Evolutionary conservation across 495 filamentous ascomycete species (phyloP), one percentile per base, ranked within the genome.

Genomic region (Friedmanniomyces simplex): DNA sequence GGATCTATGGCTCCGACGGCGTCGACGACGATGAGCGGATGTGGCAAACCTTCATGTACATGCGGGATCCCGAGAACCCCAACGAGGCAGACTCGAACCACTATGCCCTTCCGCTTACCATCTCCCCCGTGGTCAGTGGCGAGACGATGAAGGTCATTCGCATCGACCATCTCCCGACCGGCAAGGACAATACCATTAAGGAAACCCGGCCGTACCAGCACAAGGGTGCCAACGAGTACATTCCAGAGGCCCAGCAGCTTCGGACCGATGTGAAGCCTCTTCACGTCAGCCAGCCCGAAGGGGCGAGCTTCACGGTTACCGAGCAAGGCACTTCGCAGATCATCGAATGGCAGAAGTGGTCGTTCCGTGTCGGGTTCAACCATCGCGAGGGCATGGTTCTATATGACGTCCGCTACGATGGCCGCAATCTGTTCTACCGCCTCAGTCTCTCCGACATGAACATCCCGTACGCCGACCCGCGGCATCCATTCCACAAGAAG

Each of bases 81-180:
- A 58, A 67, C 7, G 80, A 85, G 64, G 66, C 69, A 13, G 84
- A 88, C 59, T 80, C 77, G 47, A 91, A 90, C 65, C 85, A 91
- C 62, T 95, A 95, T 68, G 81, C 87, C 0, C 77, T 87, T 34
- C 89, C 89, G 0, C 77, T 89, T 50, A 77, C 82, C 34, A 85
- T 93, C 62, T 89, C 84, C 5, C 88, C 89, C 0, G 86, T 93
- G 20, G 74, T 95, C 41, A 81, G 83, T 63, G 79, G 78, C 0
- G 74, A 77, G 25, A 81, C 78, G 1, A 76, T 77, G 66, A 76
- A 83, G 52, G 77, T 95, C 3, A 79, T 82, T 63, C 65, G 86
- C 62, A 73, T 82, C 66, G 68, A 84, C 74, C 67, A 75, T 46
- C 64, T 85, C 2, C 80, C 82, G 5, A 83, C 78, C 5, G 85